Evolutionary conservation across 129 eudicot genomes (phyloP), one percentile per base, ranked within the genome.

Genomic region (Centrapalus pauciflorus): DNA sequence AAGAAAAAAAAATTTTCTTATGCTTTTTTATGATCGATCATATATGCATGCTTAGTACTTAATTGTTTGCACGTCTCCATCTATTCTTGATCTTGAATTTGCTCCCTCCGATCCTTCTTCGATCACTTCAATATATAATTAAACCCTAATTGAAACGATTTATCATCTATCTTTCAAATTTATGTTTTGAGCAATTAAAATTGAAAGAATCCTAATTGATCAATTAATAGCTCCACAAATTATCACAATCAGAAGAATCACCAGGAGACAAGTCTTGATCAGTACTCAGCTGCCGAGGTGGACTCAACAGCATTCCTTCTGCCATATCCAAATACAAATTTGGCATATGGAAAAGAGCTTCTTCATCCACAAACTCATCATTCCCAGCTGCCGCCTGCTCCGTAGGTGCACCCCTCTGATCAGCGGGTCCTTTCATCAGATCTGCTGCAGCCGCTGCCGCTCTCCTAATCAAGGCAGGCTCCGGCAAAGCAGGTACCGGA

Each of bases 281-380:
- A 12, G 68, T 17, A 21, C 25, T 46, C 4, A 45, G 68, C 34
- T 38, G 60, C 29, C 73, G 76, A 8, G 87, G 87, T 10, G 87
- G 87, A 55, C 81, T 79, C 75, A 82, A 66, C 49, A 82, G 81
- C 87, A 82, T 74, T 54, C 87, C 87, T 67, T 78, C 81, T 0
- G 87, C 87, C 87, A 82, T 82, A 62, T 67, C 81, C 67, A n/a
- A 77, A 61, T 78, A 51, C 70, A 82, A 62, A 71, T 78, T 71
- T 23, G 87, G 84, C 76, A 75, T 58, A 70, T 71, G 74, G 25
- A 82, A 82, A 13, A 82, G 10, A 0, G 51, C 77, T 63, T 82
- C 87, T 43, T 40, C 76, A 67, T 82, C 87, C 60, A 82, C 14
- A 61, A 57, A 78, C 19, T 75, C 87, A 29, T 75, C 87, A 29